These are phyloP conservation scores for Pyronema omphalodes DNA, from an alignment of 495 filamentous ascomycete genomes.

Conservation along the genomic window DNA sequence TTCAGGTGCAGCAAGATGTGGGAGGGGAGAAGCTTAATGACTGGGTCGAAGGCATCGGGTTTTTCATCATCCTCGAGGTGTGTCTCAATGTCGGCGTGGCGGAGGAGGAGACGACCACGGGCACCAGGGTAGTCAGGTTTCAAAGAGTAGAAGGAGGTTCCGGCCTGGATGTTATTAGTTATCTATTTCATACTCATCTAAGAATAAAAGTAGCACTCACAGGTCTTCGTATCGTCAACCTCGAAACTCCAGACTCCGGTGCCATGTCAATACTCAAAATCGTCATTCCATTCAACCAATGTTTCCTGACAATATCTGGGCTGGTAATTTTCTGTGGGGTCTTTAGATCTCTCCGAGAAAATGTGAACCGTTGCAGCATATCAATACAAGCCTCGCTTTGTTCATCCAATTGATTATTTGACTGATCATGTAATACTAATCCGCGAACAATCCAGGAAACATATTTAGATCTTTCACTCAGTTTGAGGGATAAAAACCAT, in stretches of 20 bases:
- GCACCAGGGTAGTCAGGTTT: slow-evolving; percentile 19
- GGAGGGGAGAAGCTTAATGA: slow-evolving; percentile 44
- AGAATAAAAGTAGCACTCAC: slow-evolving; percentile 6
- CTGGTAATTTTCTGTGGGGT: slow-evolving; percentile 15
- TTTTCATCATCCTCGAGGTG: not conserved
- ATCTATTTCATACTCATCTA: not conserved
- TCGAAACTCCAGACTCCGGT: slow-evolving; percentile 42
- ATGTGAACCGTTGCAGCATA: slow-evolving; percentile 84
- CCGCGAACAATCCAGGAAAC: slow-evolving; percentile 86
- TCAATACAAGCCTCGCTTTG: slow-evolving; percentile 87
- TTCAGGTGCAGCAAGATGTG: slow-evolving; percentile 69
- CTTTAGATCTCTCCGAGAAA: slow-evolving; percentile 49
- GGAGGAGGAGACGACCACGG: slow-evolving; percentile 7
- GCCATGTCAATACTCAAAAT: slow-evolving; percentile 74
- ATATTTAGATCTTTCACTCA: slow-evolving; percentile 63
- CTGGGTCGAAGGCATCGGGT: not conserved
- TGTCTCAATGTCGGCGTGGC: slow-evolving; percentile 1
- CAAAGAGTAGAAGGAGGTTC: slow-evolving; percentile 22
- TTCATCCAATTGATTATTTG: slow-evolving; percentile 61
- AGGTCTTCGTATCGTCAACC: slow-evolving; percentile 20
- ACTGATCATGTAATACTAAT: slow-evolving; percentile 51
- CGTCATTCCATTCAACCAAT: slow-evolving; percentile 77
- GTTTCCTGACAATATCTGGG: slow-evolving; percentile 39
- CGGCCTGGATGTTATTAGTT: slow-evolving; percentile 10
- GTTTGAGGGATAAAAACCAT: slow-evolving; percentile 80